Percentiles rank a stretch among this genome's conserved stretches.
phyloP scores from a whole-genome alignment of 140 eudicot genomes.

The Cichorium intybus region DNA sequence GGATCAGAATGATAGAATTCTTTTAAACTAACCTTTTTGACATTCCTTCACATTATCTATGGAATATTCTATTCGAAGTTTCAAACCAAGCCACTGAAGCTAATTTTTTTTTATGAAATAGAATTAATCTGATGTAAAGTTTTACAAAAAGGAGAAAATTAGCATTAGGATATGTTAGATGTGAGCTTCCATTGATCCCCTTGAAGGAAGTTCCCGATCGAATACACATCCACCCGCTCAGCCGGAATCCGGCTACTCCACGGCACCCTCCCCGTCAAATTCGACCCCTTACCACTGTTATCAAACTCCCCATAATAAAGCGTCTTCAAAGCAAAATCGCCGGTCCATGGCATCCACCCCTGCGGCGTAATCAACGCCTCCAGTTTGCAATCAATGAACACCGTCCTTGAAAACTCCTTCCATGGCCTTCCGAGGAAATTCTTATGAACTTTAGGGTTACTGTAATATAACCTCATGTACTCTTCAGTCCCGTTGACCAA shows the following conservation, averaged over 20 bases:
- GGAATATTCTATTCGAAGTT: background rate
- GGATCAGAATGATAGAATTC: no score
- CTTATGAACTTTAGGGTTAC: constrained; percentile 50
- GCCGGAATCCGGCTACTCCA: constrained; percentile 62
- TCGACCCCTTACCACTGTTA: constrained; percentile 46
- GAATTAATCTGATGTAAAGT: background rate
- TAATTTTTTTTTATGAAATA: background rate
- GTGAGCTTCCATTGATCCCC: constrained; percentile 53
- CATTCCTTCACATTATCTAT: no score
- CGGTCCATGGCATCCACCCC: constrained; percentile 71
- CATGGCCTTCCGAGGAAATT: constrained; percentile 71
- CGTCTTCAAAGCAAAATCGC: constrained; percentile 54
- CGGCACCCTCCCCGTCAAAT: constrained; percentile 35
- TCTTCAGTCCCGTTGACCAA: constrained; percentile 64
- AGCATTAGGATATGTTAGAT: background rate
- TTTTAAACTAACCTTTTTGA: no score
- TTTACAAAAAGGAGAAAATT: background rate
- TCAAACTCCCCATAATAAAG: constrained; percentile 62
- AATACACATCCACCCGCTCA: constrained; percentile 28
- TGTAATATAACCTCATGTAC: constrained; percentile 46
- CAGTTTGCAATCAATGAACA: constrained; percentile 40
- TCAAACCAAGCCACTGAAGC: background rate
- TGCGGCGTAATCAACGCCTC: constrained; percentile 41
- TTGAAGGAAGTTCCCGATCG: constrained; percentile 56
- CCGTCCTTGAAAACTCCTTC: constrained; percentile 76